Evolutionary conservation across 169 alveolate species (phyloP), one percentile per base, ranked within the genome.

Genomic region (Cystoisospora suis): DNA sequence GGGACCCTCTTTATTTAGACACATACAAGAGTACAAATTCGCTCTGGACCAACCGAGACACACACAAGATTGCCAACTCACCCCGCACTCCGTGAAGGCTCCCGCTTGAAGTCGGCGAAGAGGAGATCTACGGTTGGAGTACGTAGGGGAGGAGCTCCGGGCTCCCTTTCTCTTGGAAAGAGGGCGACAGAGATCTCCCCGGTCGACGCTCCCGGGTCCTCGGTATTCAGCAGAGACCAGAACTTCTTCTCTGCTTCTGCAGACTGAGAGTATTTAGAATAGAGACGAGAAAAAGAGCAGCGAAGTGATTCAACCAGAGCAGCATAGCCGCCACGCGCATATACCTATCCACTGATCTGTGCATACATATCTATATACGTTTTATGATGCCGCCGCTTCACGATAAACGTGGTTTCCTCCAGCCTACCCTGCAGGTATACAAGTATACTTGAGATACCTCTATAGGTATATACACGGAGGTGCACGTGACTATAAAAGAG

Each of bases 161-260:
- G n/a, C n/a, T n/a, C 72, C 72, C 12, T 3, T 58, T 29, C 29
- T 58, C 29, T 29, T 58, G 23, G 3, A 58, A 29, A 1, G 77
- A 65, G 6, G 77, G 45, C 34, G 36, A 72, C 83, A 0, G 46
- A 34, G 42, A 72, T 12, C 83, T 72, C 83, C 34, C 83, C 83
- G 36, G 83, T 72, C 7, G 83, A 72, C 1, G 83, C 83, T 6
- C 58, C 83, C 32, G 83, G 83, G 29, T 72, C 83, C 29, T 27
- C 53, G 1, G 83, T 34, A 56, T 40, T 38, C n/a, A 72, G 45
- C 47, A 72, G 83, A 46, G 83, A 72, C 83, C 83, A 72, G 56
- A 34, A 72, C n/a, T n/a, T 34, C 56, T 72, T 72, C 20, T 72
- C 83, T 32, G 20, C 56, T 29, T 34, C 83, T 29, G 23, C 12